Base-by-base conservation (phyloP, 1,139 yeast genomes). In the Taiozyma sp. region DNA sequence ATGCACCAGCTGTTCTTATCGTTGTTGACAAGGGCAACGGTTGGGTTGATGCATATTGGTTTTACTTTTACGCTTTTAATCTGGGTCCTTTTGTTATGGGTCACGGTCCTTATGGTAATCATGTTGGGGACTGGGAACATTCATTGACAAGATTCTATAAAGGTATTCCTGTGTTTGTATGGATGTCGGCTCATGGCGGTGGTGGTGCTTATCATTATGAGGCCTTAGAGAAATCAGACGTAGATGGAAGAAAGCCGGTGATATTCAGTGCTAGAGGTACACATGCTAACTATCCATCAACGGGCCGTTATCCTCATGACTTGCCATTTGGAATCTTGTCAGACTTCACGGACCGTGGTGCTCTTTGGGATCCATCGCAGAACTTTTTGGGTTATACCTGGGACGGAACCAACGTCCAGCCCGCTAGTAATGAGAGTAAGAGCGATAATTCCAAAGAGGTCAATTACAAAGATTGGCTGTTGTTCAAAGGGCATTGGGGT, bases 151-250 rank as follows among this genome's bases (percentile, higher is more conserved):
- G 99, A 36, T 93, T 88, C 66, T 79, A 83, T 60, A 78, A 87
- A 5, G 96, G 97, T 0, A 71, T 76, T 54, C 98, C 99, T 0
- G 76, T 84, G n/a, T 79, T 87, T 52, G 83, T 92, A n/a, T 93
- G 98, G 98, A 88, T 93, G 96, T 87, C 96, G 32, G 98, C 98
- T 1, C 99, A 93, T 69, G 96, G 97, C 1, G 97, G 98, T 12
- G 99, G 99, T 4, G 87, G 92, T 24, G 97, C 96, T 0, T 93
- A 86, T 66, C 77, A 78, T 58, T 92, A 83, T 65, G 75, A 79
- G 28, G 87, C 90, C 30, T 70, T 91, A 55, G 97, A 91, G 63
- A 87, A 86, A 63, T 78, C 79, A 52, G 81, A 80, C 49, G 49
- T 61, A 22, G 68, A 73, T 52, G 59, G 65, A 2, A 65, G 65